Percentiles rank a stretch among this genome's conserved stretches.
Conservation (phyloP, 2,329 filamentous ascomycete species). For the Pseudogymnoascus pannorum region DNA sequence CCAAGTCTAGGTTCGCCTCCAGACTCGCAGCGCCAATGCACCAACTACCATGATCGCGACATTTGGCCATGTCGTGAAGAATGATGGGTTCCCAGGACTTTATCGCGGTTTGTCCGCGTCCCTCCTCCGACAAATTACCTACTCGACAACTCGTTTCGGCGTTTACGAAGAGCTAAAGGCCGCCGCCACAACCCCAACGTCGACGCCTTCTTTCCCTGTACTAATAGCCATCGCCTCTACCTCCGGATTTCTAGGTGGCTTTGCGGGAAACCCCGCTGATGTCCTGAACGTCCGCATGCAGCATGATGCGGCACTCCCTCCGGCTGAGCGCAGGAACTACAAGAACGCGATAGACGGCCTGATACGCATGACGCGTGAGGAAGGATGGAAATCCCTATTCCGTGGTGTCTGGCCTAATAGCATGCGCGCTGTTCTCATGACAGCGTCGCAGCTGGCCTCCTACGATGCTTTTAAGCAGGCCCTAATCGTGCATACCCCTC, state of each 20-base stretch:
- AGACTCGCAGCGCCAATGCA: slow-evolving; percentile 70
- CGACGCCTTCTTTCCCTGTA: slow-evolving; percentile 60
- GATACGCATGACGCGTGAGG: slow-evolving; percentile 76
- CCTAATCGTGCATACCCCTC: slow-evolving; percentile 57
- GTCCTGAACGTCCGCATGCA: slow-evolving; percentile 99
- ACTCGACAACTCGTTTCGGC: slow-evolving; percentile 92
- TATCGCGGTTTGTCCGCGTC: slow-evolving; percentile 92
- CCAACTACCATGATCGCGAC: slow-evolving; percentile 80
- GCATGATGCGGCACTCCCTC: slow-evolving; percentile 73
- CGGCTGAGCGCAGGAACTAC: slow-evolving; percentile 74
- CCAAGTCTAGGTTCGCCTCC: slow-evolving; percentile 64
- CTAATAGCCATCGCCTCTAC: slow-evolving; percentile 75
- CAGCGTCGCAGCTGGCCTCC: slow-evolving; percentile 71
- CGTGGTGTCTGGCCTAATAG: slow-evolving; percentile 80
- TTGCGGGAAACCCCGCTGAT: slow-evolving; percentile 90
- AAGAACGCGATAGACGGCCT: slow-evolving; percentile 82
- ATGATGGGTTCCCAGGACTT: slow-evolving; percentile 69
- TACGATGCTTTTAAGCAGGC: slow-evolving; percentile 76
- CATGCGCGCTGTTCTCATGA: slow-evolving; percentile 79
- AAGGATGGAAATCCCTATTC: slow-evolving; percentile 71
- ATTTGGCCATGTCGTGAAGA: slow-evolving; percentile 70
- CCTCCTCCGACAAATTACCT: slow-evolving; percentile 87
- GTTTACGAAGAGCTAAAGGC: slow-evolving; percentile 91
- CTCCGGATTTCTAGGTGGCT: slow-evolving; percentile 81
- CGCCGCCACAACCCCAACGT: slow-evolving; percentile 47